Base-by-base conservation (phyloP, 2,329 filamentous ascomycete genomes). In the Sarocladium brachiariae region DNA sequence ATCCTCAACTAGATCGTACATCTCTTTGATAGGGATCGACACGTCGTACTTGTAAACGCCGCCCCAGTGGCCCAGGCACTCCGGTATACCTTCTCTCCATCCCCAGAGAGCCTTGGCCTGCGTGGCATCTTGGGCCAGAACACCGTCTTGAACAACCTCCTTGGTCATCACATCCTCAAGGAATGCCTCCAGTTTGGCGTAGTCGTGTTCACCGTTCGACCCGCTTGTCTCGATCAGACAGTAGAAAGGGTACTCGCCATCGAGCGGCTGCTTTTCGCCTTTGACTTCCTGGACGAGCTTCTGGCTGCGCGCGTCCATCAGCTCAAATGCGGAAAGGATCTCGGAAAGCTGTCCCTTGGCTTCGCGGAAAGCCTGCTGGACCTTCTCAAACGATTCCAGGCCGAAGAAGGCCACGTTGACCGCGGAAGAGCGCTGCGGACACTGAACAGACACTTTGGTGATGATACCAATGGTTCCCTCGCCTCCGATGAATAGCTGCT, bases 21-120 rank as follows among this genome's bases (percentile, higher is more conserved):
- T 81, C 58, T 96, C 85, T 11, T 80, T 70, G 24, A 99, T 77
- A 1, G 93, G 93, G 57, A 99, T 96, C 6, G 93, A 97, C 27
- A 99, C 77, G 63, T 99, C 93, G 67, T 99, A 99, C 72, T 99
- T 99, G 79, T 99, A 99, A 8, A 93, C 91, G 39, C 91, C 93
- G 52, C 93, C 95, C 70, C 87, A 89, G 66, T 96, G 90, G 55
- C 88, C 88, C 23, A 95, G 75, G 41, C 85, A 84, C 71, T 99
- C 93, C 0, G 91, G 85, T 58, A 99, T 89, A 58, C 90, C 89
- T 73, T 99, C 93, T 56, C 93, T 83, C 83, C 91, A 97, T 53
- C 81, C 77, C 93, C 93, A 99, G 49, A 99, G 77, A 3, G 85
- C 77, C 62, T 81, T 82, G 57, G 87, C 78, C 69, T 99, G 95